Evolutionary conservation across 805 yeast species (phyloP).

Genomic region (Candida sithepensis): DNA sequence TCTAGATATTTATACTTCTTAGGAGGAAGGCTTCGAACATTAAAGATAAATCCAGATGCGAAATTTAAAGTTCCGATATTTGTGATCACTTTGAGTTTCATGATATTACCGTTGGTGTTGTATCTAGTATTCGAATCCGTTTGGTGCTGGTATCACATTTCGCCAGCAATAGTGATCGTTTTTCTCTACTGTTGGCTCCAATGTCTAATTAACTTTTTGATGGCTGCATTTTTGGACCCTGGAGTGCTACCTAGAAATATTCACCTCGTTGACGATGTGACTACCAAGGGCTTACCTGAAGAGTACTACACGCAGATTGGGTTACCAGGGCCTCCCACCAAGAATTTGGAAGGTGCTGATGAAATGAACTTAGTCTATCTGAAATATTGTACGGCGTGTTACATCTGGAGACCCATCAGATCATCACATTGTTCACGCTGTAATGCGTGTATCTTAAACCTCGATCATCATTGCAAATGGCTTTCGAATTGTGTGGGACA

Average conservation of each 20-base stretch:
- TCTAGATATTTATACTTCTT: conserved; percentile 47
- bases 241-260: conserved; percentile 67
- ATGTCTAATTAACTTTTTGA: conserved; percentile 44
- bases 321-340: conserved; percentile 39
- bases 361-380: conserved; percentile 30
- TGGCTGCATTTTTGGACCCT: conserved; percentile 61
- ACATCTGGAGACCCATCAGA: conserved; percentile 74
- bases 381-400: conserved; percentile 56
- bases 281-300: conserved; percentile 40
- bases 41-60: conserved; percentile 25
- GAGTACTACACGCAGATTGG: conserved; percentile 52
- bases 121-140: conserved; percentile 47
- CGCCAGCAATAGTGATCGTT: conserved; percentile 53
- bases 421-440: conserved; percentile 73
- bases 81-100: conserved; percentile 6
- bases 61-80: conserved; percentile 7
- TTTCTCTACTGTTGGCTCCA: conserved; percentile 58
- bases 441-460: conserved; percentile 55
- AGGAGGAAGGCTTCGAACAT: conserved; percentile 61
- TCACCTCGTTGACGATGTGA: conserved; percentile 46
- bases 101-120: conserved; percentile 41
- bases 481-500: conserved; percentile 75
- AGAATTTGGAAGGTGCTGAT: not conserved
- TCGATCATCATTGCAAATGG: conserved; percentile 65
- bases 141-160: conserved; percentile 55